These are phyloP conservation scores for Daldinia sp. DNA, from an alignment of 2,329 filamentous ascomycete genomes.

Conservation along the genomic window DNA sequence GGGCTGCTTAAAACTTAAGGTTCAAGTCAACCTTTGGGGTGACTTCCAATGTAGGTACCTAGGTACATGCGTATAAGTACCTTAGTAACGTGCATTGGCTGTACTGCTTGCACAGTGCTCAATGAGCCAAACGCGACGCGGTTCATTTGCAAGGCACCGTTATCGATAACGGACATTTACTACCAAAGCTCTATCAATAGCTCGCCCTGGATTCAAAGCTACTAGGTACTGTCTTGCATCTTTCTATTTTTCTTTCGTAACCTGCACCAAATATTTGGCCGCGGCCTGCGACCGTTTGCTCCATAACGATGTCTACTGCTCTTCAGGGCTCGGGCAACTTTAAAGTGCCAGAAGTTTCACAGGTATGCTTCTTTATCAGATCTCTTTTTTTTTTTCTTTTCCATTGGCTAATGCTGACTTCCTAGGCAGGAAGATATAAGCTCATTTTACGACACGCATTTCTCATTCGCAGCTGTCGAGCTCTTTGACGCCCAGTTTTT, in stretches of 20 bases:
- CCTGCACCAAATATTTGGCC: not conserved
- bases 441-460: conserved; percentile 71
- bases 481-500: conserved; percentile 63
- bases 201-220: not conserved
- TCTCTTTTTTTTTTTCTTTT: conserved; percentile 30
- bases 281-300: conserved; percentile 1
- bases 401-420: conserved; percentile 44
- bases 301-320: conserved; percentile 43
- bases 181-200: conserved; percentile 7
- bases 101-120: not conserved
- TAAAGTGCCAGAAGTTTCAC: conserved; percentile 54
- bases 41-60: not conserved
- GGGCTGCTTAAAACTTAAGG: no score
- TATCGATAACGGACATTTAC: conserved; percentile 20
- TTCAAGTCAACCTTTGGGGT: no score
- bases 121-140: not conserved
- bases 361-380: conserved; percentile 46
- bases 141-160: not conserved
- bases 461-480: conserved; percentile 61
- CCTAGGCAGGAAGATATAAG: conserved; percentile 67
- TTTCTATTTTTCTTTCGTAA: not conserved
- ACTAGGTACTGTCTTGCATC: not conserved
- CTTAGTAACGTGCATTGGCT: not conserved
- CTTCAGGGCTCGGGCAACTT: conserved; percentile 35
- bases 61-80: conserved; percentile 4